Conservation (phyloP, 306 rosid species). For the Lupinus albus region DNA sequence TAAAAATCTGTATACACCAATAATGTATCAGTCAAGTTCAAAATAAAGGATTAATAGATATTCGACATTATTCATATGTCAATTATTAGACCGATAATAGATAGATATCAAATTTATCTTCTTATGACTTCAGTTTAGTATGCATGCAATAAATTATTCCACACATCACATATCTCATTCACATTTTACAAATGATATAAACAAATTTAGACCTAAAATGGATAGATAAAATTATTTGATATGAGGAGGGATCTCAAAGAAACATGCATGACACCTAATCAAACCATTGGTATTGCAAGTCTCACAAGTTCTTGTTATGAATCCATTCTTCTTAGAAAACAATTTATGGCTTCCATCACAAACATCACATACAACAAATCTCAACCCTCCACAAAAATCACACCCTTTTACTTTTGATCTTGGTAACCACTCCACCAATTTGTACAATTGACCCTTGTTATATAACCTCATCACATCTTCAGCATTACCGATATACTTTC, state of each 20-base stretch:
- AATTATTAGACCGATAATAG: no score
- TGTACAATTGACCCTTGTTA: conserved; percentile 67
- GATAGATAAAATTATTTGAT: conserved; percentile 31
- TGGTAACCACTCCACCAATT: conserved; percentile 61
- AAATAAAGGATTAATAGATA: no score
- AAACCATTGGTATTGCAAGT: conserved; percentile 71
- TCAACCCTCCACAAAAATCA: conserved; percentile 68
- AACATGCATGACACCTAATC: conserved; percentile 70
- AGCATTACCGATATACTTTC: conserved; percentile 62
- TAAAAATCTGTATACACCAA: no score
- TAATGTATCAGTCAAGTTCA: no score
- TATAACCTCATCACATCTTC: conserved; percentile 63
- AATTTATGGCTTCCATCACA: conserved; percentile 87
- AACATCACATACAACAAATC: conserved; percentile 65
- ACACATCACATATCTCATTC: no score
- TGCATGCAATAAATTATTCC: no score
- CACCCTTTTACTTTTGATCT: conserved; percentile 43
- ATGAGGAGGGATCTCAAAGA: conserved; percentile 22
- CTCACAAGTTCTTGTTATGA: conserved; percentile 53
- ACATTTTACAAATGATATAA: no score
- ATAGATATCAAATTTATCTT: no score
- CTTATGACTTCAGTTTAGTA: no score
- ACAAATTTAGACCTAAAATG: no score
- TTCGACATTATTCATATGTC: no score
- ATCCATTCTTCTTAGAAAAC: conserved; percentile 53